A percentile compares a stretch with the other conserved stretches of the same genome.
These are phyloP conservation scores for Suillus variegatus DNA, from an alignment of 768 basidiomycete species.

Conservation along the genomic window DNA sequence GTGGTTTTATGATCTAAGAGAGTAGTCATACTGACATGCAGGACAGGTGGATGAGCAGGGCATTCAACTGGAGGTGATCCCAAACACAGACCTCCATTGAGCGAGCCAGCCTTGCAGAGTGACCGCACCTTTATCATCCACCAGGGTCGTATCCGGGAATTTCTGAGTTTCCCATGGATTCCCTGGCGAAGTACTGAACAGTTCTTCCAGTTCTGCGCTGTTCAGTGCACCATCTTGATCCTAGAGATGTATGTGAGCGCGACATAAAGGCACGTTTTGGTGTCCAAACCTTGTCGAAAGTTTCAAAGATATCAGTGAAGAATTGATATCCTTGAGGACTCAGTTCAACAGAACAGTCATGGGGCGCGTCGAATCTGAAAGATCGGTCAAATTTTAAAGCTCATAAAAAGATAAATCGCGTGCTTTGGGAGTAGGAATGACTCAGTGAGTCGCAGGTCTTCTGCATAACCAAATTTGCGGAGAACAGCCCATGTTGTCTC, in stretches of 20 bases:
- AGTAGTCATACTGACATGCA: slow-evolving; percentile 82
- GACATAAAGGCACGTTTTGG: neutral
- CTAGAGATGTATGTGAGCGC: slow-evolving; percentile 38
- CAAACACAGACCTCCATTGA: slow-evolving; percentile 83
- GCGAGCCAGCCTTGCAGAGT: slow-evolving; percentile 98
- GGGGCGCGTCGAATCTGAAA: slow-evolving; percentile 85
- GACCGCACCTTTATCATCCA: slow-evolving; percentile 84
- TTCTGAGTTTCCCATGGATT: slow-evolving; percentile 95
- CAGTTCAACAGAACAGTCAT: slow-evolving; percentile 94
- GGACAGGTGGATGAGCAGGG: neutral
- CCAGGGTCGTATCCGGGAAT: slow-evolving; percentile 88
- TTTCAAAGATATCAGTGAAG: slow-evolving; percentile 95
- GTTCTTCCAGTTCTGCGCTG: slow-evolving; percentile 74
- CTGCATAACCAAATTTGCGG: slow-evolving; percentile 93
- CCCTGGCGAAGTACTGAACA: slow-evolving; percentile 94
- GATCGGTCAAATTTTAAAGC: slow-evolving; percentile 15
- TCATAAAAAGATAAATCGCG: slow-evolving; percentile 28
- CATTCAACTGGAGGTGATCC: neutral
- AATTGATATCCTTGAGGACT: slow-evolving; percentile 95
- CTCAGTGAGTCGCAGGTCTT: slow-evolving; percentile 88
- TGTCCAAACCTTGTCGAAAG: slow-evolving; percentile 78
- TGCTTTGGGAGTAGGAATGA: slow-evolving; percentile 88
- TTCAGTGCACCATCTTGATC: slow-evolving; percentile 96
- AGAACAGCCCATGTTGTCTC: slow-evolving; percentile 99
- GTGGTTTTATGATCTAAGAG: slow-evolving; percentile 92